These are phyloP conservation scores for Phaeotremella skinneri DNA, from an alignment of 768 basidiomycete species.

Conservation along the genomic window DNA sequence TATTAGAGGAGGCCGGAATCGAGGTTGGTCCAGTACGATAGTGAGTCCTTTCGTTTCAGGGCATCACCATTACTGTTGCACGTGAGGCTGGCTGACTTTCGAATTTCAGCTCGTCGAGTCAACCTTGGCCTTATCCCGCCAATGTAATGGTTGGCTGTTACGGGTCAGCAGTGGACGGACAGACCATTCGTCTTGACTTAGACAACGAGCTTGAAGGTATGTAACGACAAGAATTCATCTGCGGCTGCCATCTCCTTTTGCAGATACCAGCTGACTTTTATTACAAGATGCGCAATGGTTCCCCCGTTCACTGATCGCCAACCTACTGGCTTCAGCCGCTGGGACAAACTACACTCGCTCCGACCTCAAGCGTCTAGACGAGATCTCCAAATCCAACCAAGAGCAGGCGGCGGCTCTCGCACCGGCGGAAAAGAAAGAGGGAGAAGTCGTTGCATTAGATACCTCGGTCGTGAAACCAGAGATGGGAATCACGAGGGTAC, in stretches of 20 bases:
- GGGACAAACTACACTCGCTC: conserved; percentile 58
- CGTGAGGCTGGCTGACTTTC: background rate
- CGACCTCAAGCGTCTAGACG: conserved; percentile 59
- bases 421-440: conserved; percentile 46
- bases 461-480: conserved; percentile 21
- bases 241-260: background rate
- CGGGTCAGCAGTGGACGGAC: conserved; percentile 61
- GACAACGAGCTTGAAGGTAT: conserved; percentile 92
- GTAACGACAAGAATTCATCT: no score
- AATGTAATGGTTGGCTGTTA: conserved; percentile 90
- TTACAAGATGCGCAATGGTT: conserved; percentile 84
- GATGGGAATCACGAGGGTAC: conserved; percentile 62
- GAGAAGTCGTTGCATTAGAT: conserved; percentile 22
- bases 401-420: conserved; percentile 50
- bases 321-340: conserved; percentile 61
- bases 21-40: conserved; percentile 77
- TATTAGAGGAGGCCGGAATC: conserved; percentile 96
- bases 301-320: conserved; percentile 67
- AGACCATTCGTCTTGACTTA: conserved; percentile 76
- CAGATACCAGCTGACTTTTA: background rate
- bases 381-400: conserved; percentile 44
- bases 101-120: conserved; percentile 46
- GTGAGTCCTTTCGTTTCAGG: conserved; percentile 25
- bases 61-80: background rate
- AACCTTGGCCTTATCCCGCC: conserved; percentile 77